Percentiles rank a stretch among this genome's conserved stretches.
These are phyloP conservation scores for Cylindrodendrum hubeiense DNA, from an alignment of 2,329 filamentous ascomycete genomes.

Conservation along the genomic window DNA sequence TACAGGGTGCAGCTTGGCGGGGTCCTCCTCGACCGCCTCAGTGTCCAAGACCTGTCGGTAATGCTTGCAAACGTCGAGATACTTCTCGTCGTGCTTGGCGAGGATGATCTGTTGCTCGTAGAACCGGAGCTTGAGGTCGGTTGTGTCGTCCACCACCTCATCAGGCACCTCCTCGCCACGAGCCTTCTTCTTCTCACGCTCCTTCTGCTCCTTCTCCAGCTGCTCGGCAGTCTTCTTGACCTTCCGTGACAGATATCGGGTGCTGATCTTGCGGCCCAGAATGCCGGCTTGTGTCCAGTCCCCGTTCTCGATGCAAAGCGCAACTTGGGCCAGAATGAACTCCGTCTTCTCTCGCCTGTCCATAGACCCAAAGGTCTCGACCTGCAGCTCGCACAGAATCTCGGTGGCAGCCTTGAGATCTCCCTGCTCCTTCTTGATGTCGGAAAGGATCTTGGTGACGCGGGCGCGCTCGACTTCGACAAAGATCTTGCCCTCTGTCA, in stretches of 20 bases:
- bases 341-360: constrained; percentile 97
- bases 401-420: constrained; percentile 92
- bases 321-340: constrained; percentile 96
- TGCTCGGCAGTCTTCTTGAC: constrained; percentile 91
- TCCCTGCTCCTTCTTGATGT: constrained; percentile 97
- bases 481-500: constrained; percentile 99
- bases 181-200: constrained; percentile 86
- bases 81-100: constrained; percentile 97
- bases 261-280: constrained; percentile 96
- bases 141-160: constrained; percentile 88
- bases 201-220: constrained; percentile 90
- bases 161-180: constrained; percentile 83
- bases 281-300: constrained; percentile 98
- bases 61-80: constrained; percentile 97
- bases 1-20: constrained; percentile 87
- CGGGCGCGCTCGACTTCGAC: constrained; percentile 98
- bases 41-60: constrained; percentile 98
- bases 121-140: constrained; percentile 93
- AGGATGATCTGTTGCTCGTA: constrained; percentile 98
- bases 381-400: constrained; percentile 95
- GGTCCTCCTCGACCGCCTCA: constrained; percentile 92
- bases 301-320: constrained; percentile 92
- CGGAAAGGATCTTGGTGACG: constrained; percentile 92
- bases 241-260: constrained; percentile 89
- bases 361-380: constrained; percentile 99